A percentile compares a stretch with the other conserved stretches of the same genome.
phyloP scores from a whole-genome alignment of 805 yeast species.

The Groenewaldozyma salmanticensis region DNA sequence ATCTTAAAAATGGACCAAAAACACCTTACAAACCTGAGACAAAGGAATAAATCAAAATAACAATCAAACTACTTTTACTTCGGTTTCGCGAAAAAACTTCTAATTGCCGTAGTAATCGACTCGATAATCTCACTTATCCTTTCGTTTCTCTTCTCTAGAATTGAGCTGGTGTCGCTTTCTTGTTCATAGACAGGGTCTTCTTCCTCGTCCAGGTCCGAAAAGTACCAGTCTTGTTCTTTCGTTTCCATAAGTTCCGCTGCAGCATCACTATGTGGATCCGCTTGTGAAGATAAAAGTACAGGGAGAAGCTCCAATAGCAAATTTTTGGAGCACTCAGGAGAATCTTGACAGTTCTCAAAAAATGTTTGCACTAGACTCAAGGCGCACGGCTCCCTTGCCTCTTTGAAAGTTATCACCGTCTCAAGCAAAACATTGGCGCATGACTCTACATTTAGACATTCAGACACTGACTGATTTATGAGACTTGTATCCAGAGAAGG shows the following conservation, averaged over 20 bases:
- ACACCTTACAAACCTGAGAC: not conserved
- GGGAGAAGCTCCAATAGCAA: not conserved
- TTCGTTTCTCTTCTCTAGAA: not conserved
- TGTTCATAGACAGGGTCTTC: not conserved
- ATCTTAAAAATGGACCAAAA: constrained; percentile 7
- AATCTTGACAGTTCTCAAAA: not conserved
- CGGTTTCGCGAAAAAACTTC: too few species aligned
- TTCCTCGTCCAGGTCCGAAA: not conserved
- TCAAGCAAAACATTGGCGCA: not conserved
- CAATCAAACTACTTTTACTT: too few species aligned
- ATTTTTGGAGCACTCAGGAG: not conserved
- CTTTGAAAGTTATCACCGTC: too few species aligned
- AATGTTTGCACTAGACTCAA: not conserved
- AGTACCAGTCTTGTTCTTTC: not conserved
- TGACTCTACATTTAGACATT: not conserved
- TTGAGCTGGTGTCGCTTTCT: not conserved
- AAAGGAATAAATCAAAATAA: not conserved
- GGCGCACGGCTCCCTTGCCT: not conserved
- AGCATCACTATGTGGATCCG: not conserved
- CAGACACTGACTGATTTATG: not conserved
- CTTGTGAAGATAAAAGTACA: not conserved
- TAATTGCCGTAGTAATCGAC: too few species aligned
- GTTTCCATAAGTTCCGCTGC: not conserved
- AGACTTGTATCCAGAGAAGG: not conserved
- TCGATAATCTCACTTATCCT: not conserved